Conservation (phyloP, 2,329 filamentous ascomycete species). For the Mycogone perniciosa region DNA sequence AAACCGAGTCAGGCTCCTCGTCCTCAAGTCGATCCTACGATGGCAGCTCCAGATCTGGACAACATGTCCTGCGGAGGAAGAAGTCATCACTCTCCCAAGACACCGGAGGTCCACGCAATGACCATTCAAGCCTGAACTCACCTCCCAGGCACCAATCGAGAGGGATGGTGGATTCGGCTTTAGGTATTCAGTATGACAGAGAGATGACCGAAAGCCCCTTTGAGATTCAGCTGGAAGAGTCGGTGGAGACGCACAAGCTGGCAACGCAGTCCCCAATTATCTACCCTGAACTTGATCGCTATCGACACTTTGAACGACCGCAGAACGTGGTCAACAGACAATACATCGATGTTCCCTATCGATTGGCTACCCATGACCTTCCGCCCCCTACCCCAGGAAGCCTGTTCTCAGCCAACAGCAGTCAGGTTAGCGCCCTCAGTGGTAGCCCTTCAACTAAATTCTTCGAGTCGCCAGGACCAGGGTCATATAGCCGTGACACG, state of each 20-base stretch:
- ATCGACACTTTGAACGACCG: constrained; percentile 42
- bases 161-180: constrained; percentile 28
- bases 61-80: constrained; percentile 45
- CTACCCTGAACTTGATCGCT: constrained; percentile 57
- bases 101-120: constrained; percentile 24
- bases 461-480: constrained; percentile 63
- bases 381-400: constrained; percentile 56
- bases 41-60: constrained; percentile 26
- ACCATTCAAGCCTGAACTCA: constrained; percentile 34
- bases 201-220: constrained; percentile 38
- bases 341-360: constrained; percentile 45
- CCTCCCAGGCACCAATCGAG: constrained; percentile 36
- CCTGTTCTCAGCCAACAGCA: constrained; percentile 50
- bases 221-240: constrained; percentile 37
- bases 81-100: constrained; percentile 41
- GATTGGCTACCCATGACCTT: constrained; percentile 56
- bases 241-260: constrained; percentile 34
- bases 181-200: constrained; percentile 34
- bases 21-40: constrained; percentile 30
- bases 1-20: constrained; percentile 28
- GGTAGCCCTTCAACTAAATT: constrained; percentile 69
- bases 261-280: constrained; percentile 39
- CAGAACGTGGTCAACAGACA: constrained; percentile 27
- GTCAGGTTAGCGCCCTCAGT: constrained; percentile 53
- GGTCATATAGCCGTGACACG: constrained; percentile 68